phyloP scores from a whole-genome alignment of 148 eudicot species.

The Arctostaphylos glauca region DNA sequence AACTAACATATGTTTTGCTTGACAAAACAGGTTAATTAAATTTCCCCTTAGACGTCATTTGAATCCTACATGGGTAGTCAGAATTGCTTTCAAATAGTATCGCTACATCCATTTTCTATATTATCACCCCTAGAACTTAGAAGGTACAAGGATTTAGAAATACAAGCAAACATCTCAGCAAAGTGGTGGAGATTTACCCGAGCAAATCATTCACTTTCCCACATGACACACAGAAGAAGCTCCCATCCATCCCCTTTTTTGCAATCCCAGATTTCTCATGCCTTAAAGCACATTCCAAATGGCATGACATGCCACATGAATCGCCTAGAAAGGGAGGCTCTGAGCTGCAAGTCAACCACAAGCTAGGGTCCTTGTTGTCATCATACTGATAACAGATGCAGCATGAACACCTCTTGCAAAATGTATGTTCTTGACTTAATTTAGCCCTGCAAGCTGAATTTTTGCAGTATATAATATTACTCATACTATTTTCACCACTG shows the following conservation, averaged over 20 bases:
- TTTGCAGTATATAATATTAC: conserved; percentile 43
- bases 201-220: conserved; percentile 88
- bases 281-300: conserved; percentile 76
- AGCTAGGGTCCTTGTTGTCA: conserved; percentile 92
- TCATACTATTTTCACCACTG: conserved; percentile 26
- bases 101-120: background rate
- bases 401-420: conserved; percentile 91
- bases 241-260: conserved; percentile 57
- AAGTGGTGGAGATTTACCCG: conserved; percentile 41
- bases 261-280: conserved; percentile 65
- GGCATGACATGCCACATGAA: conserved; percentile 82
- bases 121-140: background rate
- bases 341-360: conserved; percentile 81
- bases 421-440: conserved; percentile 41
- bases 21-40: background rate
- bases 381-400: conserved; percentile 79
- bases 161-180: background rate
- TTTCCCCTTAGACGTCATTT: background rate
- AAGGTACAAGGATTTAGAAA: background rate
- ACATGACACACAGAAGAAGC: conserved; percentile 76
- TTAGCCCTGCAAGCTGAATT: conserved; percentile 81
- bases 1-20: background rate
- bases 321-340: conserved; percentile 67
- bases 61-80: background rate
- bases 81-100: background rate